A percentile compares a stretch with the other conserved stretches of the same genome.
Evolutionary conservation across 129 eudicot genomes (phyloP).

Genomic region (Tanacetum coccineum): DNA sequence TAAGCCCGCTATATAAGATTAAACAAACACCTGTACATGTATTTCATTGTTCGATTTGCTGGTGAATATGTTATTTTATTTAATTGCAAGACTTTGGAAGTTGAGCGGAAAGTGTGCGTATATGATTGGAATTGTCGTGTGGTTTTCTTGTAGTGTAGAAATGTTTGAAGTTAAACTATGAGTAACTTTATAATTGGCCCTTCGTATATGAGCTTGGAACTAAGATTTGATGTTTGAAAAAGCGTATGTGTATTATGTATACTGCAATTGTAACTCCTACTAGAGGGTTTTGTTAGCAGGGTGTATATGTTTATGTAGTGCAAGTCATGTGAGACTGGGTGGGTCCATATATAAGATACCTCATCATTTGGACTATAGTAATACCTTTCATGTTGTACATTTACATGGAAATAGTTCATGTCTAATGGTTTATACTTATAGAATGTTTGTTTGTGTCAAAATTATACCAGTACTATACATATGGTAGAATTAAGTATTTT

Average conservation of each 20-base stretch:
- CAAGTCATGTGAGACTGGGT: too few relatives aligned
- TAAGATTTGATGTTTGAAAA: too few relatives aligned
- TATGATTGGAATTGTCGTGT: neutral
- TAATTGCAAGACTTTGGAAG: neutral
- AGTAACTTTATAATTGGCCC: neutral
- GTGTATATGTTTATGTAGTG: too few relatives aligned
- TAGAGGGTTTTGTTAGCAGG: too few relatives aligned
- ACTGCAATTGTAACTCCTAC: too few relatives aligned
- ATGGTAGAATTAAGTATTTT: neutral
- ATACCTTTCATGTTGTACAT: neutral
- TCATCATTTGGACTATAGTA: neutral
- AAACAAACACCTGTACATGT: too few relatives aligned
- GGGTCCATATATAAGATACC: too few relatives aligned
- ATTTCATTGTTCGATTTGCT: too few relatives aligned
- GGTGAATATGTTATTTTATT: neutral
- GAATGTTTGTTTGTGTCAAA: neutral
- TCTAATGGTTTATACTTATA: neutral
- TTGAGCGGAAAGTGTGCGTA: neutral
- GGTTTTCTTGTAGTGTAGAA: too few relatives aligned
- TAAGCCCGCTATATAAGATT: too few relatives aligned
- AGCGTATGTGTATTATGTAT: too few relatives aligned
- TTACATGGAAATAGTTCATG: neutral
- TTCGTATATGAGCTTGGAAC: too few relatives aligned
- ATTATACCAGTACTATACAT: neutral
- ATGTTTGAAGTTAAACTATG: neutral